These are phyloP conservation scores for Immersiella caudata DNA, from an alignment of 495 filamentous ascomycete genomes.

Conservation along the genomic window DNA sequence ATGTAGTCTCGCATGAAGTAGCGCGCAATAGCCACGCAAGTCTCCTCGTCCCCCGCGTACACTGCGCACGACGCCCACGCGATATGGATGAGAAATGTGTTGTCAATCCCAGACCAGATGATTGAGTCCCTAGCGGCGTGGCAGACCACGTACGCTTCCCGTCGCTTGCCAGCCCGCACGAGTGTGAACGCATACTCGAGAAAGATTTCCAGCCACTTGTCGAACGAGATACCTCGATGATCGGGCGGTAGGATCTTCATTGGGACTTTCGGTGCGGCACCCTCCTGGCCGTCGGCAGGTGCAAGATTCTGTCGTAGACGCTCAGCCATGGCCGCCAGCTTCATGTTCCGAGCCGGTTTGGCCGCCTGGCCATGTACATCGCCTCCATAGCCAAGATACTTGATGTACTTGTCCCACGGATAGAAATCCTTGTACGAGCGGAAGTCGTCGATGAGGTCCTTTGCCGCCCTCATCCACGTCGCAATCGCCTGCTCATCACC, in stretches of 20 bases:
- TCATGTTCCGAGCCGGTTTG: conserved; percentile 53
- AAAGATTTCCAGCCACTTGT: conserved; percentile 88
- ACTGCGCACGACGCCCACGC: conserved; percentile 87
- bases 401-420: conserved; percentile 68
- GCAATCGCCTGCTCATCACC: conserved; percentile 57
- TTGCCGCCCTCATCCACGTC: conserved; percentile 75
- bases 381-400: conserved; percentile 67
- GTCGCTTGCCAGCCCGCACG: conserved; percentile 57
- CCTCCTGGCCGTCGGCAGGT: conserved; percentile 34
- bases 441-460: conserved; percentile 78
- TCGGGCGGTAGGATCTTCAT: conserved; percentile 54
- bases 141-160: conserved; percentile 76
- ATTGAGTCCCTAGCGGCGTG: conserved; percentile 72
- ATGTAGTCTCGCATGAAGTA: conserved; percentile 87
- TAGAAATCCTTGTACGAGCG: conserved; percentile 76
- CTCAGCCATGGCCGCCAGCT: conserved; percentile 72
- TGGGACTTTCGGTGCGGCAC: conserved; percentile 9
- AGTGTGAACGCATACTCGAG: conserved; percentile 78
- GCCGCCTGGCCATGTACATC: conserved; percentile 50
- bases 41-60: conserved; percentile 75
- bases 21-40: conserved; percentile 65
- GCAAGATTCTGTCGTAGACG: conserved; percentile 57
- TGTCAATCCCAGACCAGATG: conserved; percentile 72
- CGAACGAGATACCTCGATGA: conserved; percentile 79
- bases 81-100: conserved; percentile 73